A percentile compares a stretch with the other conserved stretches of the same genome.
phyloP scores from a whole-genome alignment of 2,329 filamentous ascomycete species.

The Huntiella decipiens region DNA sequence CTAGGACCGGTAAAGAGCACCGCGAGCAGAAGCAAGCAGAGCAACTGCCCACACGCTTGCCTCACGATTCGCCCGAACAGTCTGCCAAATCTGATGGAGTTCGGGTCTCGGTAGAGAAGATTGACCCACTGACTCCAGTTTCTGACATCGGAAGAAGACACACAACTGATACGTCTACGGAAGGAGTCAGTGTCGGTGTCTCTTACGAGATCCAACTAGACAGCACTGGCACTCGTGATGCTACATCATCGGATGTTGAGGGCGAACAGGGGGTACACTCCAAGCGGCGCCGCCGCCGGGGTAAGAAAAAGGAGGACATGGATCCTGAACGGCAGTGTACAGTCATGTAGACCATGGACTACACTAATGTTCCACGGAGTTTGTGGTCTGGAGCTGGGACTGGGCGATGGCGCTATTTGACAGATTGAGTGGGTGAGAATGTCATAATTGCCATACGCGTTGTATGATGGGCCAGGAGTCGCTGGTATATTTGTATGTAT shows the following conservation, averaged over 20 bases:
- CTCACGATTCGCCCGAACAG: neutral
- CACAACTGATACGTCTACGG: too few species aligned
- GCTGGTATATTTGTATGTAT: too few species aligned
- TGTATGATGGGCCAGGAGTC: too few species aligned
- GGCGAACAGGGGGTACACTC: neutral
- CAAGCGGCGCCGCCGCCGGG: slow-evolving; percentile 5
- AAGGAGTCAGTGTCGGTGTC: neutral
- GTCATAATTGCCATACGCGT: too few species aligned
- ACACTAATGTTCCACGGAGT: neutral
- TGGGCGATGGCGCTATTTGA: too few species aligned
- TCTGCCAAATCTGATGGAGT: too few species aligned
- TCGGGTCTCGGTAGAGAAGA: too few species aligned
- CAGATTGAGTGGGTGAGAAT: too few species aligned
- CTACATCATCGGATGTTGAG: neutral
- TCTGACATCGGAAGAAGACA: too few species aligned
- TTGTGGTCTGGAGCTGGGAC: too few species aligned
- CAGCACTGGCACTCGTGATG: neutral
- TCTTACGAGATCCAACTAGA: neutral
- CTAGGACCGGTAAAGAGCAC: slow-evolving; percentile 6
- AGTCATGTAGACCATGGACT: slow-evolving; percentile 5
- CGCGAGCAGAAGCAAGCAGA: slow-evolving; percentile 3
- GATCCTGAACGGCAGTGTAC: slow-evolving; percentile 8
- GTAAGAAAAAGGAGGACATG: slow-evolving; percentile 6
- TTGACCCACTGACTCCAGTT: too few species aligned
- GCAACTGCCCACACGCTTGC: neutral